Conservation (phyloP, 2,329 filamentous ascomycete species). For the Epichloe gansuensis region DNA sequence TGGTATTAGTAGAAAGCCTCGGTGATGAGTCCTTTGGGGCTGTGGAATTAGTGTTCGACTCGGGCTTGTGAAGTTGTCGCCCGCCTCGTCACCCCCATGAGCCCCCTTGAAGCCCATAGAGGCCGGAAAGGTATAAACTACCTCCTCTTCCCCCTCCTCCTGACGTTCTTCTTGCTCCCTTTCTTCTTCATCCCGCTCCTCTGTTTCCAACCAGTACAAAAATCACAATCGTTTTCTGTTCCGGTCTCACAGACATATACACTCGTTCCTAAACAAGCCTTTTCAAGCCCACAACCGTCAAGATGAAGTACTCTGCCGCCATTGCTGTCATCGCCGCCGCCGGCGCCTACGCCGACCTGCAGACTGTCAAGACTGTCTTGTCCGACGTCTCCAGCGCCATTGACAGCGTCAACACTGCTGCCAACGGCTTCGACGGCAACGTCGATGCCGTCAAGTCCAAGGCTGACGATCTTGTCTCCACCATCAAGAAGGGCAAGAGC, state of each 20-base stretch:
- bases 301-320: constrained; percentile 11
- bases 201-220: background rate
- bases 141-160: background rate
- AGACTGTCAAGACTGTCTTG: constrained; percentile 8
- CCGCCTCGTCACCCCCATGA: background rate
- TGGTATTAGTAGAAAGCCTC: background rate
- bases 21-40: background rate
- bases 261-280: constrained; percentile 6
- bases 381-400: constrained; percentile 6
- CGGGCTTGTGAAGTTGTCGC: constrained; percentile 1
- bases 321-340: constrained; percentile 8
- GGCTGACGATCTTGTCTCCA: constrained; percentile 11
- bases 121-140: constrained; percentile 4
- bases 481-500: constrained; percentile 9
- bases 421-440: constrained; percentile 15
- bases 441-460: constrained; percentile 9
- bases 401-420: constrained; percentile 12
- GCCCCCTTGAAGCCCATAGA: background rate
- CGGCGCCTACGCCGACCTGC: constrained; percentile 8
- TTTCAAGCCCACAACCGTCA: constrained; percentile 1
- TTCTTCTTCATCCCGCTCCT: constrained; percentile 1
- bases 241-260: constrained; percentile 3
- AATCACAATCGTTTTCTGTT: constrained; percentile 1
- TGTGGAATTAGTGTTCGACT: background rate
- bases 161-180: background rate